Base-by-base conservation (phyloP, 139 green algal genomes). In the Yamagishiella unicocca region DNA sequence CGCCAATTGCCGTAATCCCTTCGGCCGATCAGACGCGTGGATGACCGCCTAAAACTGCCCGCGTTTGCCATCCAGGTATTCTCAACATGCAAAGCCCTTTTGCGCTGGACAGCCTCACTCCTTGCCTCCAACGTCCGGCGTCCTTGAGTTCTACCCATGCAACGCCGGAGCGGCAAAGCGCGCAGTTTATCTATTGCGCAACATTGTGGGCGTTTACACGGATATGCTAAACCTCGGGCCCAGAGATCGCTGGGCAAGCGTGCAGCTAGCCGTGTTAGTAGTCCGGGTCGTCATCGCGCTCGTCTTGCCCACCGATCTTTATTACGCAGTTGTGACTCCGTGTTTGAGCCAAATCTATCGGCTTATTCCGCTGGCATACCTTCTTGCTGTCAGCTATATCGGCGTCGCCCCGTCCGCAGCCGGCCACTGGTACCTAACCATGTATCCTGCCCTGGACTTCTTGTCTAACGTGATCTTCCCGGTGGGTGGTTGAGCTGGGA, bases 41-140 rank as follows among this genome's bases (percentile, higher is more conserved):
- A n/a, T n/a, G n/a, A n/a, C n/a, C n/a, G n/a, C n/a, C n/a, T n/a
- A n/a, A n/a, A n/a, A n/a, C n/a, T n/a, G n/a, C n/a, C n/a, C n/a
- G n/a, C n/a, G n/a, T 33, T 33, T 27, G 10, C n/a, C 37, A 1
- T 74, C 6, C 74, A 71, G 76, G 31, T 84, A 84, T 54, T 42
- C 55, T 0, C 54, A 73, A 40, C 77, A 84, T 31, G 77, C 77
- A 14, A 84, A 84, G 58, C 55, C 55, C 6, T 73, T 61, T 43
- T 84, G 77, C 22, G 25, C 29, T 4, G 40, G 54, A 4, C 25
- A 31, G 25, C 38, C 25, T 4, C 55, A 73, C 27, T 58, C n/a
- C 31, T 29, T 84, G 27, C 77, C 77, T 5, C 55, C 55, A 1
- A 9, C 45, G 31, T 50, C 29, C 37, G 6, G 25, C 27, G n/a